Evolutionary conservation across 2,329 filamentous ascomycete species (phyloP).

Genomic region (Aspergillus sp.): DNA sequence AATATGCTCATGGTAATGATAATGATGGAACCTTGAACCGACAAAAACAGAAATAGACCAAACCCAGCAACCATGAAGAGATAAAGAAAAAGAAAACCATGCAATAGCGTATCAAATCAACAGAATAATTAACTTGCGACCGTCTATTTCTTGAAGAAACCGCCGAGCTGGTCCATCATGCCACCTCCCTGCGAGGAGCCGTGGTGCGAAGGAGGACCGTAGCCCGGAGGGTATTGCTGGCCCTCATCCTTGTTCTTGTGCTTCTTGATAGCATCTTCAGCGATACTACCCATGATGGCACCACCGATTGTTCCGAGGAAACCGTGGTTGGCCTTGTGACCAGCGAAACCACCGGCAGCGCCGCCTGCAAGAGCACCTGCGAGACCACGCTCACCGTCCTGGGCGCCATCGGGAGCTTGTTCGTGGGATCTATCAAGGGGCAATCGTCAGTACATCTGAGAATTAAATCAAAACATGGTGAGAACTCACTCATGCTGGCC

Average conservation of each 20-base stretch:
- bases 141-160: constrained; percentile 34
- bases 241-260: constrained; percentile 33
- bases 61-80: background rate
- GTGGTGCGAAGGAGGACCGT: constrained; percentile 15
- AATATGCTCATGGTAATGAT: constrained; percentile 6
- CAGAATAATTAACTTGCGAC: background rate
- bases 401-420: constrained; percentile 31
- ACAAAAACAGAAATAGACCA: background rate
- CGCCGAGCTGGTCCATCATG: constrained; percentile 29
- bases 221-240: constrained; percentile 11
- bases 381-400: constrained; percentile 42
- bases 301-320: constrained; percentile 43
- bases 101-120: background rate
- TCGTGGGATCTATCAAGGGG: constrained; percentile 16
- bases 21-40: background rate
- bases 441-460: constrained; percentile 9
- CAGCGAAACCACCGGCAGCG: constrained; percentile 40
- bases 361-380: constrained; percentile 43
- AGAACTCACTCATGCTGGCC: constrained; percentile 4
- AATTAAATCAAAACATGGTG: background rate
- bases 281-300: constrained; percentile 40
- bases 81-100: background rate
- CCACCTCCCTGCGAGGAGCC: constrained; percentile 6
- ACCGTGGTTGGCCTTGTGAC: constrained; percentile 43
- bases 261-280: constrained; percentile 42